phyloP scores from a whole-genome alignment of 2,329 filamentous ascomycete species.

The Xylariomycetidae sp. region DNA sequence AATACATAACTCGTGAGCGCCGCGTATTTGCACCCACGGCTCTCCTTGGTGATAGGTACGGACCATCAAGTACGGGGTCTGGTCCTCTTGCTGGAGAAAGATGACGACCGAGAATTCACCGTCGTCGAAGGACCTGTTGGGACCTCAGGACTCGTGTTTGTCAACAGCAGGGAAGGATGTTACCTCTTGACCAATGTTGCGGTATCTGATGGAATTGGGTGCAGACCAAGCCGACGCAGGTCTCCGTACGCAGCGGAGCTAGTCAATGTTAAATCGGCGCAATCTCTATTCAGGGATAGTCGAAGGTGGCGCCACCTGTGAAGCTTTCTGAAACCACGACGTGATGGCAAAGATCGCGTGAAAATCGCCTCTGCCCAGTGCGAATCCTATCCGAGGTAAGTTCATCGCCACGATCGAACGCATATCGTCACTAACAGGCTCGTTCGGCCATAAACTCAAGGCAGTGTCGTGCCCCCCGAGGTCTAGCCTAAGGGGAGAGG shows the following conservation, averaged over 20 bases:
- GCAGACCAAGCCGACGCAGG: too few species aligned
- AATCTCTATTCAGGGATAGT: too few species aligned
- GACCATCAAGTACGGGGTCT: slow-evolving; percentile 41
- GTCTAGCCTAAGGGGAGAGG: slow-evolving; percentile 20
- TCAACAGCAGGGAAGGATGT: too few species aligned
- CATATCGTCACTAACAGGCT: slow-evolving; percentile 16
- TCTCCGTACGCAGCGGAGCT: too few species aligned
- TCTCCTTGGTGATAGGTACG: slow-evolving; percentile 32
- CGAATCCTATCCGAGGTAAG: slow-evolving; percentile 30
- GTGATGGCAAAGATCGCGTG: slow-evolving; percentile 43
- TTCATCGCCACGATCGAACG: slow-evolving; percentile 7
- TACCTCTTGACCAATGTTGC: too few species aligned
- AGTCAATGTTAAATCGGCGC: too few species aligned
- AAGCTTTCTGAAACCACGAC: slow-evolving; percentile 41
- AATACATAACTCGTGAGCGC: slow-evolving; percentile 50
- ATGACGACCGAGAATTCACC: slow-evolving; percentile 49
- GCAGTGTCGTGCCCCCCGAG: slow-evolving; percentile 19
- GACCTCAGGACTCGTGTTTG: too few species aligned
- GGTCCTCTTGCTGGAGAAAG: slow-evolving; percentile 38
- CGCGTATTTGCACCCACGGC: slow-evolving; percentile 42
- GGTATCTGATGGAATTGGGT: too few species aligned
- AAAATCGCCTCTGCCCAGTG: slow-evolving; percentile 61
- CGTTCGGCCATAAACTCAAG: slow-evolving; percentile 22
- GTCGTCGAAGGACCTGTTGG: slow-evolving; percentile 45
- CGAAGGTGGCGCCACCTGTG: slow-evolving; percentile 3